Percentiles rank a stretch among this genome's conserved stretches.
phyloP scores from a whole-genome alignment of 2,329 filamentous ascomycete genomes.

The Colletotrichum cordylinicola region DNA sequence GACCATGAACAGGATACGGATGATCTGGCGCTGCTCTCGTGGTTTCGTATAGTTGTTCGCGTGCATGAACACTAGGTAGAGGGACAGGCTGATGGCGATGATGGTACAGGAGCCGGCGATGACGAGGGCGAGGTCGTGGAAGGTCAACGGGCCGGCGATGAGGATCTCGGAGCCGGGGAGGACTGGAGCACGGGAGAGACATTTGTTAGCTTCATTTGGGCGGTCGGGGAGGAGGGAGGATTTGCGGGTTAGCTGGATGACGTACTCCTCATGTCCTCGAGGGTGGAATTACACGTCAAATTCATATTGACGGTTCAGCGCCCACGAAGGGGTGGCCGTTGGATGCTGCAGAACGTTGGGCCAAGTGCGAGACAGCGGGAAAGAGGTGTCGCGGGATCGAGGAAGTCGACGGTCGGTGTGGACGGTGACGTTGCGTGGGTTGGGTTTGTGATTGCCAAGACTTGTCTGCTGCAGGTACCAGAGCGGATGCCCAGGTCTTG shows the following conservation, averaged over 20 bases:
- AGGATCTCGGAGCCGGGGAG: constrained; percentile 49
- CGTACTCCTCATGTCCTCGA: constrained; percentile 50
- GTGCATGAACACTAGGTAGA: constrained; percentile 65
- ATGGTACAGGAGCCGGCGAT: constrained; percentile 54
- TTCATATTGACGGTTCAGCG: constrained; percentile 31
- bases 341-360: not conserved
- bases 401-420: not conserved
- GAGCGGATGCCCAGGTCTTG: constrained; percentile 14
- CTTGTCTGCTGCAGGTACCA: constrained; percentile 14
- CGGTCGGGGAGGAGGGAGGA: too few species aligned
- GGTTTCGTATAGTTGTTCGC: constrained; percentile 66
- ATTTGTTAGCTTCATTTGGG: not conserved
- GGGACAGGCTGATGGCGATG: constrained; percentile 56
- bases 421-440: not conserved
- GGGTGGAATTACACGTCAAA: constrained; percentile 46
- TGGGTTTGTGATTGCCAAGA: constrained; percentile 13
- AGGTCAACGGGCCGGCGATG: constrained; percentile 55
- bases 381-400: not conserved
- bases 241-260: not conserved
- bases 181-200: constrained; percentile 33
- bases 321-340: not conserved
- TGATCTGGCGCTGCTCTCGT: constrained; percentile 71
- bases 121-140: constrained; percentile 60
- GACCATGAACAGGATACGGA: constrained; percentile 88
- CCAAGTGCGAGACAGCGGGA: not conserved